phyloP scores from a whole-genome alignment of 768 basidiomycete species.

The Coprinopsis strossmayeri region DNA sequence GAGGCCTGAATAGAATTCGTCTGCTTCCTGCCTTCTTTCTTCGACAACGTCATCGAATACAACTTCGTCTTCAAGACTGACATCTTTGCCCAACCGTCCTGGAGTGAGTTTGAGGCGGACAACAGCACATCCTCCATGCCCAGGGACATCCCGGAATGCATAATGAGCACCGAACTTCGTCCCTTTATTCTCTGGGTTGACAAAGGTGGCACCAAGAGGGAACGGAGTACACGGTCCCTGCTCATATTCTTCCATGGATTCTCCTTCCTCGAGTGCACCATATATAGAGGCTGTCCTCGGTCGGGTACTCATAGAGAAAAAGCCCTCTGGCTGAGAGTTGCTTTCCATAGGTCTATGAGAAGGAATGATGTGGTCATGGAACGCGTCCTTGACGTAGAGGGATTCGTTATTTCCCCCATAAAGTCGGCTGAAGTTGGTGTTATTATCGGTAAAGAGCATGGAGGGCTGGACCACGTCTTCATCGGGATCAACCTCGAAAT shows the following conservation, averaged over 20 bases:
- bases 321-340: conserved; percentile 35
- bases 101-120: conserved; percentile 92
- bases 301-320: conserved; percentile 45
- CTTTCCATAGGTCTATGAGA: conserved; percentile 63
- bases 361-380: conserved; percentile 95
- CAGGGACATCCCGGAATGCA: conserved; percentile 78
- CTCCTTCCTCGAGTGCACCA: conserved; percentile 18
- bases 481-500: conserved; percentile 56
- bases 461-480: conserved; percentile 73
- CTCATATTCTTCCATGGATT: conserved; percentile 33
- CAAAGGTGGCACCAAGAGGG: conserved; percentile 49
- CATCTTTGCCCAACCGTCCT: conserved; percentile 62
- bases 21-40: conserved; percentile 86
- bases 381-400: conserved; percentile 90
- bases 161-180: conserved; percentile 96
- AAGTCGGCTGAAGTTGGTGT: conserved; percentile 89
- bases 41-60: conserved; percentile 86
- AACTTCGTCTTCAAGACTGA: conserved; percentile 80
- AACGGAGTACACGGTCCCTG: conserved; percentile 58
- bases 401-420: conserved; percentile 85
- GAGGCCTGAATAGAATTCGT: conserved; percentile 88
- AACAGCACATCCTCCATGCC: conserved; percentile 88
- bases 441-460: conserved; percentile 93
- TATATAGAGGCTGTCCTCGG: conserved; percentile 41
- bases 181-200: conserved; percentile 82